Base-by-base conservation (phyloP, 2,329 filamentous ascomycete species). In the Mariannaea elegans region DNA sequence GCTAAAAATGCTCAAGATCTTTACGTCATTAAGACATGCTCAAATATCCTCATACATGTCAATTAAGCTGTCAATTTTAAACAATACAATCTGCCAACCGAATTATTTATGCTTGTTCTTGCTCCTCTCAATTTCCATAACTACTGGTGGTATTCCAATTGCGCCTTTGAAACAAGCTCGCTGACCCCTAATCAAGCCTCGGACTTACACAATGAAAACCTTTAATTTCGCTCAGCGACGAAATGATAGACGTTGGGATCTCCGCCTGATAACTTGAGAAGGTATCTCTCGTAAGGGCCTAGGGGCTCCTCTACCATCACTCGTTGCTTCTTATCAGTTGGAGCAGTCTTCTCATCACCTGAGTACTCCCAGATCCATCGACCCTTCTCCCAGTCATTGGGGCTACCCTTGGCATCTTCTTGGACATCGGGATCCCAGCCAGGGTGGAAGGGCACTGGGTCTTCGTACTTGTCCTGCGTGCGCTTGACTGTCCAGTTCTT, bases 331-430 rank as follows among this genome's bases (percentile, higher is more conserved):
- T 80, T 78, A 18, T 77, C 67, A 9, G 66, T 66, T 2, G 81
- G 81, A 7, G 80, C 81, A 2, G 75, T 67, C 18, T 67, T 64
- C 52, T 82, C 76, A 0, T 76, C 71, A 0, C 84, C 84, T 14
- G 72, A 68, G 45, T 84, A 87, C 67, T 83, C 80, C 84, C 84
- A 87, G 2, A 83, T 73, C 84, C 84, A 87, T 34, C 81, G 75
- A 1, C 71, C 71, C 24, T 74, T 66, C 7, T 70, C 63, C 31
- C 66, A 71, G 3, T 70, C 68, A 3, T 71, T 64, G 6, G 66
- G 66, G 14, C 65, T 57, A 3, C 65, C 66, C 12, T 66, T 63
- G 7, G 63, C 61, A 23, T 71, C 59, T 13, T 71, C 66, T 14
- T 66, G 61, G 16, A 58, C 64, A 4, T 64, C 55, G 14, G 71